phyloP scores from a whole-genome alignment of 257 asterid species.

The Lithospermum erythrorhizon region DNA sequence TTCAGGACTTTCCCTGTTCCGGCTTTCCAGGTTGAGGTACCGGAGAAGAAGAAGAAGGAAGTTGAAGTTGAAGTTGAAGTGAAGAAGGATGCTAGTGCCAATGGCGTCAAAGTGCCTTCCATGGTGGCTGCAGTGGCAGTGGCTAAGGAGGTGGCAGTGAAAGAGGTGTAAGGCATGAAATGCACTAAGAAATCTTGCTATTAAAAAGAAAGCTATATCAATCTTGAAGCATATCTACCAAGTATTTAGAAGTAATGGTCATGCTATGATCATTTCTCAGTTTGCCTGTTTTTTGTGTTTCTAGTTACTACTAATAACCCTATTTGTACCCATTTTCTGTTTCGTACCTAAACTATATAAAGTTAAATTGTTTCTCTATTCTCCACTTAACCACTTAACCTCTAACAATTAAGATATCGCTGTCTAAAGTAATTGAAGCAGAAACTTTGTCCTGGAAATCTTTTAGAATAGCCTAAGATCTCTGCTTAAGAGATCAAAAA shows the following conservation, averaged over 20 bases:
- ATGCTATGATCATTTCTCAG: background rate
- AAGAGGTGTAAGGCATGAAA: background rate
- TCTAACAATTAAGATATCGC: background rate
- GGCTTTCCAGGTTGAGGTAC: constrained; percentile 34
- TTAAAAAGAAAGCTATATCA: background rate
- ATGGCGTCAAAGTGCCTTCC: background rate
- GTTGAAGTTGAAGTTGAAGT: background rate
- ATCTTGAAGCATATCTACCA: background rate
- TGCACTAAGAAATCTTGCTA: background rate
- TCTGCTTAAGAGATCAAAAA: too few species aligned
- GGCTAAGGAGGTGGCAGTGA: background rate
- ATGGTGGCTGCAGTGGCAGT: background rate
- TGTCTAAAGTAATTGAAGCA: too few species aligned
- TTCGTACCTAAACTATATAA: background rate
- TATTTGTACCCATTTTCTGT: background rate
- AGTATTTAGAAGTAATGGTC: background rate
- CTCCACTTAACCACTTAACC: too few species aligned
- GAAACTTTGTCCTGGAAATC: background rate
- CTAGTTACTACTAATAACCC: background rate
- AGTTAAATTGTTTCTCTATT: background rate
- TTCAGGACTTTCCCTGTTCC: constrained; percentile 38
- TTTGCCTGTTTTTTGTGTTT: background rate
- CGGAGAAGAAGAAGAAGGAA: background rate
- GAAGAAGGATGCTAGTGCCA: constrained; percentile 1
- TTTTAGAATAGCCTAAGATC: too few species aligned